These are phyloP conservation scores for Pseudonitzschia pungens DNA, from an alignment of 108 stramenopile genomes.

Conservation along the genomic window DNA sequence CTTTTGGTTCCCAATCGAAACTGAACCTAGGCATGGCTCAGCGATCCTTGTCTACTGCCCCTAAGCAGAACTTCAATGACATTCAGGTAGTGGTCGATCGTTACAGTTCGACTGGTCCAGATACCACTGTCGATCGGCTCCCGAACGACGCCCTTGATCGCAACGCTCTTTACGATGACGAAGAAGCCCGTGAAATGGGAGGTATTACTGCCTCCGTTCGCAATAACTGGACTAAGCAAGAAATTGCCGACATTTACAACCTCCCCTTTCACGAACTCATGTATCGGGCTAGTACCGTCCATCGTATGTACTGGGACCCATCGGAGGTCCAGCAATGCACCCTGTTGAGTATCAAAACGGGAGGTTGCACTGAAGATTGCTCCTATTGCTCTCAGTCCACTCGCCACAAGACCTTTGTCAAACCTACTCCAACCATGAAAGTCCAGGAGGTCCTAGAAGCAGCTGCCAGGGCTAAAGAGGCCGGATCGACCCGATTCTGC, in stretches of 20 bases:
- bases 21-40: neutral
- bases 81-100: constrained; percentile 31
- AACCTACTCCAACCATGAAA: constrained; percentile 98
- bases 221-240: constrained; percentile 91
- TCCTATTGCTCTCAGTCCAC: constrained; percentile 95
- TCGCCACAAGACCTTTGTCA: constrained; percentile 96
- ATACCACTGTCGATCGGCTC: constrained; percentile 30
- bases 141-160: constrained; percentile 79
- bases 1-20: constrained; percentile 5
- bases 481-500: constrained; percentile 96
- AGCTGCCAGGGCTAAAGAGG: constrained; percentile 92
- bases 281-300: constrained; percentile 91
- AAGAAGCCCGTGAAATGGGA: constrained; percentile 67
- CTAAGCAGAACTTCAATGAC: constrained; percentile 11
- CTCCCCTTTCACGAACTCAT: constrained; percentile 96
- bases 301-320: constrained; percentile 97
- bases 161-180: constrained; percentile 69
- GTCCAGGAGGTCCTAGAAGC: constrained; percentile 96
- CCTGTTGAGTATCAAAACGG: constrained; percentile 95
- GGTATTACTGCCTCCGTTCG: constrained; percentile 74
- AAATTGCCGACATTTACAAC: constrained; percentile 89
- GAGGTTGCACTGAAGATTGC: constrained; percentile 98
- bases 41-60: constrained; percentile 23
- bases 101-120: constrained; percentile 9
- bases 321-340: constrained; percentile 98